Percentiles rank a stretch among this genome's conserved stretches.
Evolutionary conservation across 2,329 filamentous ascomycete species (phyloP).

Genomic region (Paracoccidioides lutzii): DNA sequence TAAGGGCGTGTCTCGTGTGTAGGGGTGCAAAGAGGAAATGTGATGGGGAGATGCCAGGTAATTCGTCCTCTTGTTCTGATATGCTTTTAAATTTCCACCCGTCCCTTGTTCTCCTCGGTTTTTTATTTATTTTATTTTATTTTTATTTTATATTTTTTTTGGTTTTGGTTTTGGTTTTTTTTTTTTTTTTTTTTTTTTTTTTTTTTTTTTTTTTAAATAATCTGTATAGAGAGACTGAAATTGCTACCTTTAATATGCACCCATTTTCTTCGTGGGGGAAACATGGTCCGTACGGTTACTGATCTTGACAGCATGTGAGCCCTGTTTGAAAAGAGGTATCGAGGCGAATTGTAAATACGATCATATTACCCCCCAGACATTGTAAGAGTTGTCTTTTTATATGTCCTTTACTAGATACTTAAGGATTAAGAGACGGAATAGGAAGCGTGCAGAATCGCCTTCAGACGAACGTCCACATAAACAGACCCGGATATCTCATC

Average conservation of each 20-base stretch:
- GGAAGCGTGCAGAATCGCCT: not conserved
- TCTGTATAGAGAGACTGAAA: too few species aligned
- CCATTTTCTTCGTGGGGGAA: not conserved
- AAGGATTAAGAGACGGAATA: not conserved
- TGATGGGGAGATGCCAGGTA: conserved; percentile 6
- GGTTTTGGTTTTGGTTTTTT: too few species aligned
- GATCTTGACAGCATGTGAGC: not conserved
- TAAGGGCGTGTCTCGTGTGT: conserved; percentile 3
- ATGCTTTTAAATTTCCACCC: not conserved
- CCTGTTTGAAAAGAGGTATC: not conserved
- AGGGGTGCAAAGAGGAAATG: conserved; percentile 8
- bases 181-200: not conserved
- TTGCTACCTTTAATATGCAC: not conserved
- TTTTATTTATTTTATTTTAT: not conserved
- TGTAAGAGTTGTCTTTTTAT: not conserved
- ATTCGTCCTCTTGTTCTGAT: not conserved
- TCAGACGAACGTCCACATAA: not conserved
- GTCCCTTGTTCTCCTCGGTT: not conserved
- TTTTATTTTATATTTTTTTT: not conserved
- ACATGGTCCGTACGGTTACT: not conserved
- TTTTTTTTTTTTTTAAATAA: not conserved
- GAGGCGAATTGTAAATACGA: not conserved
- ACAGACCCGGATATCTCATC: not conserved
- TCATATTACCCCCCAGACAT: not conserved
- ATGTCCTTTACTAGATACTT: not conserved